phyloP scores from a whole-genome alignment of 2,329 filamentous ascomycete species.

The Colletotrichum sp. region DNA sequence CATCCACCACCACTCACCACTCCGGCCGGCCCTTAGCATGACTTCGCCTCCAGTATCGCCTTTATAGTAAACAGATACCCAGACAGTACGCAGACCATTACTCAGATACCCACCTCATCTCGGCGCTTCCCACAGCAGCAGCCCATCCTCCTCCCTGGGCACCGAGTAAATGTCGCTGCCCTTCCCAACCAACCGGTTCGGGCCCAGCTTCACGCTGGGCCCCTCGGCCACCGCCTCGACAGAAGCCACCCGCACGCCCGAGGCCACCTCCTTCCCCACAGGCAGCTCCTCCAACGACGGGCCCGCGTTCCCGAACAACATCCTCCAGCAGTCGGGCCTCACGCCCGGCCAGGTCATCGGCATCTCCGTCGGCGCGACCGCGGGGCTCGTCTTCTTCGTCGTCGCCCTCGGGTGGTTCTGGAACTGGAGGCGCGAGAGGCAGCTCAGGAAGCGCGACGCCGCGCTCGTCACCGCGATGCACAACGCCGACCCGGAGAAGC shows the following conservation, averaged over 20 bases:
- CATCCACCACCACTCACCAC: neutral
- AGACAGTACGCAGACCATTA: neutral
- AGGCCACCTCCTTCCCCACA: neutral
- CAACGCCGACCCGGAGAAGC: conserved; percentile 13
- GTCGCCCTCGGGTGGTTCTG: conserved; percentile 18
- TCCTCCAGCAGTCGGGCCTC: conserved; percentile 17
- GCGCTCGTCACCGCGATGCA: conserved; percentile 3
- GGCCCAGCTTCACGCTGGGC: conserved; percentile 11
- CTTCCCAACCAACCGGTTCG: conserved; percentile 16
- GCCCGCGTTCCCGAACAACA: conserved; percentile 14
- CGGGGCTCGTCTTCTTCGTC: conserved; percentile 14
- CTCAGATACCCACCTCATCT: neutral
- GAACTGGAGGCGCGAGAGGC: conserved; percentile 7
- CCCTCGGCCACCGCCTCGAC: neutral
- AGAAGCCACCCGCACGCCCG: conserved; percentile 1
- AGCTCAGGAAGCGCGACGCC: neutral
- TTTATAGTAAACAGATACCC: neutral
- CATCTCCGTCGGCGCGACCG: conserved; percentile 16
- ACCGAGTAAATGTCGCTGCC: conserved; percentile 3
- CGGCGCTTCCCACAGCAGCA: neutral
- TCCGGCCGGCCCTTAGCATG: neutral
- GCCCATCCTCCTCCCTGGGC: neutral
- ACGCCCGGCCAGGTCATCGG: conserved; percentile 16
- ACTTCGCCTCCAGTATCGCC: neutral
- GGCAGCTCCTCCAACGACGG: neutral